These are phyloP conservation scores for Hymenoscyphus albidus DNA, from an alignment of 2,329 filamentous ascomycete species.

Conservation along the genomic window DNA sequence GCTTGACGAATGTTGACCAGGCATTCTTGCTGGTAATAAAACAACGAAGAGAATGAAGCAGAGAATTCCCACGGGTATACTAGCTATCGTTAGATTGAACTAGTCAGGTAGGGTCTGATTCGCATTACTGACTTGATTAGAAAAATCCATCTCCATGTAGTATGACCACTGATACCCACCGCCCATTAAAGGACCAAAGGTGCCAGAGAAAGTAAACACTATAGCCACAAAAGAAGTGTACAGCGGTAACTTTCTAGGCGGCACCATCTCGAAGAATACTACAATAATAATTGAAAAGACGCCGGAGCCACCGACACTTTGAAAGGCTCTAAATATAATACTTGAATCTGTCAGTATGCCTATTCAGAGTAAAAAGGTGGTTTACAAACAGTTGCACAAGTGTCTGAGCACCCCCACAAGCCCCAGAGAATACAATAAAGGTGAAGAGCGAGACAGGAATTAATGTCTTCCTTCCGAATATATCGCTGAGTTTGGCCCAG, in stretches of 20 bases:
- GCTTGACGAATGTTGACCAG: too few relatives aligned
- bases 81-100: too few relatives aligned
- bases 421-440: conserved; percentile 16
- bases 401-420: conserved; percentile 14
- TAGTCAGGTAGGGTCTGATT: too few relatives aligned
- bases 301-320: conserved; percentile 1
- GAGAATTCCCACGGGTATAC: too few relatives aligned
- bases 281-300: background rate
- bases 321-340: conserved; percentile 6
- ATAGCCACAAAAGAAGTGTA: too few relatives aligned
- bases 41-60: too few relatives aligned
- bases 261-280: conserved; percentile 8
- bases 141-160: too few relatives aligned
- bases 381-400: conserved; percentile 8
- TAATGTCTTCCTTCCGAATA: conserved; percentile 13
- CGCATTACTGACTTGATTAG: too few relatives aligned
- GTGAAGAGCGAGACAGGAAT: conserved; percentile 10
- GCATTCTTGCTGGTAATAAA: too few relatives aligned
- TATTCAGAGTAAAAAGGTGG: background rate
- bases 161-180: too few relatives aligned
- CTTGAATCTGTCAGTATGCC: background rate
- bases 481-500: conserved; percentile 21
- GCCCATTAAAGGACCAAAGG: too few relatives aligned
- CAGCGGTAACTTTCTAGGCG: background rate
- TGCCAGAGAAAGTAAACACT: too few relatives aligned